These are phyloP conservation scores for Puccinia coronata DNA, from an alignment of 1,284 basidiomycete species.

Conservation along the genomic window DNA sequence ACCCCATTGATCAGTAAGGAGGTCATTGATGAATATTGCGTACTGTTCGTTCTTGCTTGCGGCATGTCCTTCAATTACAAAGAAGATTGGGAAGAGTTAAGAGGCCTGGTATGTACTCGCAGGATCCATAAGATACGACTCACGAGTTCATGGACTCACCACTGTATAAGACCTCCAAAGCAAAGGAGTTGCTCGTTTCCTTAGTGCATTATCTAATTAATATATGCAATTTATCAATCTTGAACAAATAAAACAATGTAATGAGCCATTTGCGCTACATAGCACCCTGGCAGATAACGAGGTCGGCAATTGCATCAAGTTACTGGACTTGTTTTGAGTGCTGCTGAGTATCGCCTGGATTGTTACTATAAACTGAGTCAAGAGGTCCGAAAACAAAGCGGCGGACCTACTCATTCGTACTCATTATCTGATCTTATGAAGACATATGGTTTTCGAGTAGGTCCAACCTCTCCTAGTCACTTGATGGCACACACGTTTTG, in stretches of 20 bases:
- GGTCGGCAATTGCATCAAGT: not conserved
- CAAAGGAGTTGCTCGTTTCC: not conserved
- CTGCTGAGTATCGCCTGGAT: too few species aligned
- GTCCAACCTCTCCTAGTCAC: too few species aligned
- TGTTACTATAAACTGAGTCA: too few species aligned
- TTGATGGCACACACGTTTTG: too few species aligned
- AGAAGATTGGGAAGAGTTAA: not conserved
- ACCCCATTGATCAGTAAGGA: not conserved
- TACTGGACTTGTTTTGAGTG: not conserved
- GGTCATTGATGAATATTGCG: not conserved
- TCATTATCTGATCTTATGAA: too few species aligned
- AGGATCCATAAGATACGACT: not conserved
- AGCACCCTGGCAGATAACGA: not conserved
- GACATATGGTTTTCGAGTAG: too few species aligned
- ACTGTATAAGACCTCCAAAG: not conserved
- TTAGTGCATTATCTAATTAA: conserved; percentile 7
- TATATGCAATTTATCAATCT: not conserved
- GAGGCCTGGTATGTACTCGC: not conserved
- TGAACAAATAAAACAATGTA: not conserved
- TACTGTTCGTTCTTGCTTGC: not conserved
- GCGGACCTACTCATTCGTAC: too few species aligned
- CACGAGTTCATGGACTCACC: not conserved
- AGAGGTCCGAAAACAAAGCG: too few species aligned
- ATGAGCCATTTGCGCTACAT: conserved; percentile 2
- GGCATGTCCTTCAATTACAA: not conserved